Evolutionary conservation across 2,329 filamentous ascomycete genomes (phyloP).

Genomic region (Zarea fungicola): DNA sequence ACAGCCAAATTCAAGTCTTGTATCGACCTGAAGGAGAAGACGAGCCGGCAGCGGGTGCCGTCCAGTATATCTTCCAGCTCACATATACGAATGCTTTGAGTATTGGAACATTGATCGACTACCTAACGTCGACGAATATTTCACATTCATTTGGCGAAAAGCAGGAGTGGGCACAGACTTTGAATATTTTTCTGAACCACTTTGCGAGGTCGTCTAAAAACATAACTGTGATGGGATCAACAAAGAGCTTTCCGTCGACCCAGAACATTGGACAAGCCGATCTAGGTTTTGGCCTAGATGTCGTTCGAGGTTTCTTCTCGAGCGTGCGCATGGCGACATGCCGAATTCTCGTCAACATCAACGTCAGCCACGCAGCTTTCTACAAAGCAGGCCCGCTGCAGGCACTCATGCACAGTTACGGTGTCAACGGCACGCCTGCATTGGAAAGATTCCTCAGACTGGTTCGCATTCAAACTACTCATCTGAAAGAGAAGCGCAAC

Average conservation of each 20-base stretch:
- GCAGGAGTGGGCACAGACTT: conserved; percentile 19
- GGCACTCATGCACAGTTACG: conserved; percentile 14
- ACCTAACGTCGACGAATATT: conserved; percentile 23
- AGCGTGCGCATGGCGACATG: conserved; percentile 29
- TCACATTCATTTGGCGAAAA: conserved; percentile 20
- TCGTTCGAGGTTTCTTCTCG: conserved; percentile 29
- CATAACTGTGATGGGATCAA: conserved; percentile 24
- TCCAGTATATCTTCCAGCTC: conserved; percentile 20
- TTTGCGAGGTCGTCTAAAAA: conserved; percentile 22
- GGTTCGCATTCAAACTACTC: conserved; percentile 33
- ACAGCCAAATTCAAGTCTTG: conserved; percentile 9
- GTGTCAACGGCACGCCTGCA: conserved; percentile 7
- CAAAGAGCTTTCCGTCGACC: conserved; percentile 23
- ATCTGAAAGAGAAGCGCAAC: conserved; percentile 30
- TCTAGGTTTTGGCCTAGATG: conserved; percentile 24
- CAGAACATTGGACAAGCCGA: conserved; percentile 10
- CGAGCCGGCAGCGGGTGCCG: conserved; percentile 17
- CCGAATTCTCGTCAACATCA: conserved; percentile 32
- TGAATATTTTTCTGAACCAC: conserved; percentile 26
- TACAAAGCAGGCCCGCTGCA: conserved; percentile 23
- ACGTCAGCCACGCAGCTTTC: conserved; percentile 30
- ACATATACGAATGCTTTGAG: conserved; percentile 21
- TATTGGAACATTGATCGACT: conserved; percentile 21
- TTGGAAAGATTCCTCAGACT: conserved; percentile 33
- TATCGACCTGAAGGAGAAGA: conserved; percentile 28